Evolutionary conservation across 179 eudicot species (phyloP).

Genomic region (Patellifolia procumbens): DNA sequence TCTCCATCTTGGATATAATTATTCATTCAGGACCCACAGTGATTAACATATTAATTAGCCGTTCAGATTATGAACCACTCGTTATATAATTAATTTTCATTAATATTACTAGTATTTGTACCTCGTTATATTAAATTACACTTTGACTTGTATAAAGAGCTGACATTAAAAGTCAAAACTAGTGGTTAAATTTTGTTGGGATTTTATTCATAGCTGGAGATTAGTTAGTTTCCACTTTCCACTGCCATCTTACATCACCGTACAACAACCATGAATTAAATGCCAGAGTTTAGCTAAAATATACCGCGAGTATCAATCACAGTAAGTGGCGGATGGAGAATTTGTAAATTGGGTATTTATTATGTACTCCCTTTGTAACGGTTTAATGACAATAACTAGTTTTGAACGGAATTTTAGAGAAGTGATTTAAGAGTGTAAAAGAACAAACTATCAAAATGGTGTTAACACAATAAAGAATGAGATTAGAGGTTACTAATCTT

Average conservation of each 20-base stretch:
- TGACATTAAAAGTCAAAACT: conserved; percentile 34
- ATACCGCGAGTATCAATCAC: too few species aligned
- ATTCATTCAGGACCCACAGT: conserved; percentile 25
- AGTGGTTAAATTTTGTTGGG: conserved; percentile 26
- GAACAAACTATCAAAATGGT: too few species aligned
- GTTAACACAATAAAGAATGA: too few species aligned
- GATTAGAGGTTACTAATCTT: too few species aligned
- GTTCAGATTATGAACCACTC: background rate
- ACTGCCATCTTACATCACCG: conserved; percentile 18
- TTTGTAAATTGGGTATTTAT: too few species aligned
- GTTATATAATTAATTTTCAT: background rate
- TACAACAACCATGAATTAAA: conserved; percentile 9
- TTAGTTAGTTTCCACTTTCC: conserved; percentile 16
- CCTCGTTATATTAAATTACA: conserved; percentile 11
- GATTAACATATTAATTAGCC: conserved; percentile 16
- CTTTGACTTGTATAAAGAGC: conserved; percentile 28
- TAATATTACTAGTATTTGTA: background rate
- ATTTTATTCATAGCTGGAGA: conserved; percentile 21
- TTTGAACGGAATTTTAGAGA: too few species aligned
- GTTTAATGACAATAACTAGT: too few species aligned
- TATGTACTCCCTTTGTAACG: too few species aligned
- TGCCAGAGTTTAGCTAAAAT: conserved; percentile 16
- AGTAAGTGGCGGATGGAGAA: too few species aligned
- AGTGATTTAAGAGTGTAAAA: too few species aligned
- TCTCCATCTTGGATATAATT: conserved; percentile 22